Percentiles rank a stretch among this genome's conserved stretches.
These are phyloP conservation scores for Rhizophora apiculata DNA, from an alignment of 345 rosid species.

Conservation along the genomic window DNA sequence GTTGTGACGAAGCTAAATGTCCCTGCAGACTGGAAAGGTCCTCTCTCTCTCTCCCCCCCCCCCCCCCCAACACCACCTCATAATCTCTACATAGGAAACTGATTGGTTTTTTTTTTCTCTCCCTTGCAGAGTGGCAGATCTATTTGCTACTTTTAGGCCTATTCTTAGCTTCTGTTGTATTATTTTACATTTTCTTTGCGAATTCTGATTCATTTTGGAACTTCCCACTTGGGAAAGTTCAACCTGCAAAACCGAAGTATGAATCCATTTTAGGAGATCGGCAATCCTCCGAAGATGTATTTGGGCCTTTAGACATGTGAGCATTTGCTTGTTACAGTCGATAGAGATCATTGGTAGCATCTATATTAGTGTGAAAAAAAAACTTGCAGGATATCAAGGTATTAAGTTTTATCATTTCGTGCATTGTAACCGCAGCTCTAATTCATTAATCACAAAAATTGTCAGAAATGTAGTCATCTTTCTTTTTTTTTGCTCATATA, in stretches of 20 bases:
- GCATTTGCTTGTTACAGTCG: conserved; percentile 1
- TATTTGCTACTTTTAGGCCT: conserved; percentile 67
- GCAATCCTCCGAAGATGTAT: conserved; percentile 62
- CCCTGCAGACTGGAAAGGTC: conserved; percentile 96
- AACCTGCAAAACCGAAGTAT: conserved; percentile 50
- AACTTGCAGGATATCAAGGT: not conserved
- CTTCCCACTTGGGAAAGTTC: conserved; percentile 55
- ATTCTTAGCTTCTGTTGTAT: conserved; percentile 75
- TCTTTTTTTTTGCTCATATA: not conserved
- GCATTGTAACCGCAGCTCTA: not conserved
- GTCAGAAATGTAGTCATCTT: not conserved
- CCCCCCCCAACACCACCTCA: not conserved
- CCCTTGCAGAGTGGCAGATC: conserved; percentile 87
- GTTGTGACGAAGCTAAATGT: conserved; percentile 75
- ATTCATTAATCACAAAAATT: not conserved
- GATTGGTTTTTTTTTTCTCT: not conserved
- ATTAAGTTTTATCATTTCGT: not conserved
- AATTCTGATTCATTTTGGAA: conserved; percentile 87
- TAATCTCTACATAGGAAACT: not conserved
- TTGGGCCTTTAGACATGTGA: conserved; percentile 65
- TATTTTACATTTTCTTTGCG: conserved; percentile 74
- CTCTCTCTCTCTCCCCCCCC: conserved; percentile 16
- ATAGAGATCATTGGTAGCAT: not conserved
- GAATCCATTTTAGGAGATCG: conserved; percentile 49
- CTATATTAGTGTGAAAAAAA: not conserved